A percentile compares a stretch with the other conserved stretches of the same genome.
phyloP scores from a whole-genome alignment of 2,329 filamentous ascomycete genomes.

The Teratosphaeria viscida region DNA sequence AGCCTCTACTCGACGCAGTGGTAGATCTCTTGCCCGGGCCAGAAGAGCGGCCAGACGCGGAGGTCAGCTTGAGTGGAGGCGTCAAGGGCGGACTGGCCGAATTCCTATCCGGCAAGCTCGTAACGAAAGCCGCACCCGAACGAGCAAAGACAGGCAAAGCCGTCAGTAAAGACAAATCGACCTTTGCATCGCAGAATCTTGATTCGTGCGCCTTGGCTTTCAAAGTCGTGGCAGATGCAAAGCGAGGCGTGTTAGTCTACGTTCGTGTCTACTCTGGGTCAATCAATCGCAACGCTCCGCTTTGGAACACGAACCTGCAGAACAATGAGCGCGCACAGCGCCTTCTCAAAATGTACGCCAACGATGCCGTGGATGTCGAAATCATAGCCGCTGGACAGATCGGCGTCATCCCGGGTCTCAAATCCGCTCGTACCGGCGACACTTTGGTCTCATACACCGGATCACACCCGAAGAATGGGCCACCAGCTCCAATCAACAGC shows the following conservation, averaged over 20 bases:
- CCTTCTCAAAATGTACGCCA: slow-evolving; percentile 81
- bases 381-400: slow-evolving; percentile 80
- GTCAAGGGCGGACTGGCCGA: slow-evolving; percentile 42
- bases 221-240: slow-evolving; percentile 85
- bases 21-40: slow-evolving; percentile 81
- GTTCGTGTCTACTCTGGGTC: slow-evolving; percentile 83
- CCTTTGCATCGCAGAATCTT: slow-evolving; percentile 48
- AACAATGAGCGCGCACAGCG: slow-evolving; percentile 70
- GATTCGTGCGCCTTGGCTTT: slow-evolving; percentile 64
- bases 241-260: slow-evolving; percentile 80
- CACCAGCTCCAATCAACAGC: slow-evolving; percentile 57
- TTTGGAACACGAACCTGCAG: slow-evolving; percentile 81
- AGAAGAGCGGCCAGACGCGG: slow-evolving; percentile 64
- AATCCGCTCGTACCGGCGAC: slow-evolving; percentile 85
- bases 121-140: neutral
- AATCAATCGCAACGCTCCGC: slow-evolving; percentile 59
- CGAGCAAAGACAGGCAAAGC: slow-evolving; percentile 8
- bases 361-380: slow-evolving; percentile 73
- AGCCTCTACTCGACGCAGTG: slow-evolving; percentile 80
- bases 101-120: slow-evolving; percentile 30
- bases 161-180: slow-evolving; percentile 30
- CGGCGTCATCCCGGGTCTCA: slow-evolving; percentile 82
- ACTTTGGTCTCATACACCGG: slow-evolving; percentile 69
- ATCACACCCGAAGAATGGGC: slow-evolving; percentile 48
- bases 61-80: slow-evolving; percentile 55